Evolutionary conservation across 352 stramenopile species (phyloP), one percentile per base, ranked within the genome.

Genomic region (Phytopythium chamaehyphon): DNA sequence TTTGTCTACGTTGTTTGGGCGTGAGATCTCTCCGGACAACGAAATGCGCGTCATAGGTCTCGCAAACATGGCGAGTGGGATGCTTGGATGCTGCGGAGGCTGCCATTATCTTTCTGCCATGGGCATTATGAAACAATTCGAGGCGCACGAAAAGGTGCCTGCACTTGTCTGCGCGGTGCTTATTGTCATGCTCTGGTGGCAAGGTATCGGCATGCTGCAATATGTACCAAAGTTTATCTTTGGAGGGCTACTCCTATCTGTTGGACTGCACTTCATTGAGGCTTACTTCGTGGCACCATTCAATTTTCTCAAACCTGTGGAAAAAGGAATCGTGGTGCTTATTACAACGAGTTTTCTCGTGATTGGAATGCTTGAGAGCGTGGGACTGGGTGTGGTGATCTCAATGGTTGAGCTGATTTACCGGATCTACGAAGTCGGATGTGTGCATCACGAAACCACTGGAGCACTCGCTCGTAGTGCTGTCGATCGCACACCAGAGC

Each of bases 181-280:
- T 26, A 47, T 90, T 19, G 18, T 87, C 0, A 26, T 68, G 28
- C 55, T 93, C 12, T 93, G 83, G 83, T 66, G 74, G 24, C 55
- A 73, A 3, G 83, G 83, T 7, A 88, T 93, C 40, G 64, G 64
- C 7, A 57, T 76, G 61, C 58, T 93, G 10, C 75, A 91, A 49
- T 88, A 73, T 28, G 76, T 93, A 12, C 83, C 83, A 0, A 93
- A 91, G 54, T 91, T 93, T 51, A 79, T 93, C 15, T 93, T 90
- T 52, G 83, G 83, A 1, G 83, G 83, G 0, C 51, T 93, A 10
- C 57, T 93, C 11, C 57, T 93, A 9, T 88, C 75, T 51, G 80
- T 93, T 8, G 83, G 77, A 0, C 47, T 90, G 6, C 83, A 93
- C 28, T 93, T 93, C 47, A 40, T 93, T 1, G 77, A 90, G 47